Evolutionary conservation across 2,329 filamentous ascomycete species (phyloP).

Genomic region (Pyrenophora graminea): DNA sequence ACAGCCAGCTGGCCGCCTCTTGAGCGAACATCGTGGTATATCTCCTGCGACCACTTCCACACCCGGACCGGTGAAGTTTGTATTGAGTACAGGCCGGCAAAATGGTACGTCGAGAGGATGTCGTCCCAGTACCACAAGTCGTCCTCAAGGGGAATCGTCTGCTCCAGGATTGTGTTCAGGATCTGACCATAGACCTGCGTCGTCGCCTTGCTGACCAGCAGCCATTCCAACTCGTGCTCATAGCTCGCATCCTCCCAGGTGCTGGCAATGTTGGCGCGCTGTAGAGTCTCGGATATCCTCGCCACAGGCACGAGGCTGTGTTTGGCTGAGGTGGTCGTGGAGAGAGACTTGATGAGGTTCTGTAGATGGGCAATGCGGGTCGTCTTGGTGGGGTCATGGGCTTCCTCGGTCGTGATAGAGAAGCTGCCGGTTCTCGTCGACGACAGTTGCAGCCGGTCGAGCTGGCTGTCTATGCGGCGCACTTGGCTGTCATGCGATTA

Average conservation of each 20-base stretch:
- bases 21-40: constrained; percentile 66
- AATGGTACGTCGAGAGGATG: constrained; percentile 75
- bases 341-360: constrained; percentile 70
- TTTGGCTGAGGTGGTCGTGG: constrained; percentile 67
- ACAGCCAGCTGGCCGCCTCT: constrained; percentile 44
- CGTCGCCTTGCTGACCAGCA: constrained; percentile 86
- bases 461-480: constrained; percentile 60
- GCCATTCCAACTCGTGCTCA: constrained; percentile 84
- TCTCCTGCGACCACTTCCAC: constrained; percentile 71
- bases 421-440: constrained; percentile 34
- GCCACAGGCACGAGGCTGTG: constrained; percentile 62
- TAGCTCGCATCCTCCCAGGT: constrained; percentile 51
- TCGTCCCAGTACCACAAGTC: constrained; percentile 98
- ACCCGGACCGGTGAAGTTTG: constrained; percentile 81
- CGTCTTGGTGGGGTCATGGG: constrained; percentile 46
- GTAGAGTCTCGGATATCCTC: constrained; percentile 64
- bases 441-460: constrained; percentile 61
- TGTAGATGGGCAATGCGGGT: constrained; percentile 64
- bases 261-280: constrained; percentile 61
- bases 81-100: constrained; percentile 79
- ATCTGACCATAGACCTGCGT: constrained; percentile 87
- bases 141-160: constrained; percentile 80
- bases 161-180: constrained; percentile 75
- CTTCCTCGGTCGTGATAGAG: constrained; percentile 39
- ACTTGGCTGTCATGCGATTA: constrained; percentile 53